These are phyloP conservation scores for Prunus davidiana DNA, from an alignment of 306 rosid genomes.

Conservation along the genomic window DNA sequence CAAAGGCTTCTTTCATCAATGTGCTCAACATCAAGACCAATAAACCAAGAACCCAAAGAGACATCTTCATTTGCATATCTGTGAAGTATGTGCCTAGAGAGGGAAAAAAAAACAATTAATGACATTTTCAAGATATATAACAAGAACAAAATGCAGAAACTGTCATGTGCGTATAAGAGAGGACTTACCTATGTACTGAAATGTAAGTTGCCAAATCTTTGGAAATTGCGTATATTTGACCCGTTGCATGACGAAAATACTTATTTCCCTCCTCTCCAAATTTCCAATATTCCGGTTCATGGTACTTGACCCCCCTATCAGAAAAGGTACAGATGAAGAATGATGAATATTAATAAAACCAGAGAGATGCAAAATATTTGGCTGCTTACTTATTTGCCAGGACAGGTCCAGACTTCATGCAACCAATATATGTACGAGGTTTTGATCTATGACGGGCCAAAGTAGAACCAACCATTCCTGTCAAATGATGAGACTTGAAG, in stretches of 20 bases:
- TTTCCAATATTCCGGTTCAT: slow-evolving; percentile 66
- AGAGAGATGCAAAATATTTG: background rate
- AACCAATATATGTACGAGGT: slow-evolving; percentile 55
- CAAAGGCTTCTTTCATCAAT: slow-evolving; percentile 58
- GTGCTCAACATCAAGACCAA: slow-evolving; percentile 62
- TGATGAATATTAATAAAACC: background rate
- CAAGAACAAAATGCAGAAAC: background rate
- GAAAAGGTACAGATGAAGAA: background rate
- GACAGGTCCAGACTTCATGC: slow-evolving; percentile 70
- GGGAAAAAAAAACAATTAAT: background rate
- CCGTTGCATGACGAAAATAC: slow-evolving; percentile 62
- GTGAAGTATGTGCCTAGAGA: slow-evolving; percentile 49
- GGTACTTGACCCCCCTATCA: slow-evolving; percentile 50
- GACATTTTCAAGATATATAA: background rate
- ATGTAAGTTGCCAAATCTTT: slow-evolving; percentile 62
- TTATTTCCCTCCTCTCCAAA: slow-evolving; percentile 64
- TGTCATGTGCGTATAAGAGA: background rate
- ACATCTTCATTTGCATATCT: slow-evolving; percentile 63
- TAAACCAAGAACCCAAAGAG: slow-evolving; percentile 65
- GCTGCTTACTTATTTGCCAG: slow-evolving; percentile 50
- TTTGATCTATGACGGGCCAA: slow-evolving; percentile 57
- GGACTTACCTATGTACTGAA: slow-evolving; percentile 42
- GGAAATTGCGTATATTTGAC: slow-evolving; percentile 52
- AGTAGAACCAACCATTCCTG: slow-evolving; percentile 65
- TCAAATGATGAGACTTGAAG: slow-evolving; percentile 4